Evolutionary conservation across 257 asterid species (phyloP).

Genomic region (Lithospermum erythrorhizon): DNA sequence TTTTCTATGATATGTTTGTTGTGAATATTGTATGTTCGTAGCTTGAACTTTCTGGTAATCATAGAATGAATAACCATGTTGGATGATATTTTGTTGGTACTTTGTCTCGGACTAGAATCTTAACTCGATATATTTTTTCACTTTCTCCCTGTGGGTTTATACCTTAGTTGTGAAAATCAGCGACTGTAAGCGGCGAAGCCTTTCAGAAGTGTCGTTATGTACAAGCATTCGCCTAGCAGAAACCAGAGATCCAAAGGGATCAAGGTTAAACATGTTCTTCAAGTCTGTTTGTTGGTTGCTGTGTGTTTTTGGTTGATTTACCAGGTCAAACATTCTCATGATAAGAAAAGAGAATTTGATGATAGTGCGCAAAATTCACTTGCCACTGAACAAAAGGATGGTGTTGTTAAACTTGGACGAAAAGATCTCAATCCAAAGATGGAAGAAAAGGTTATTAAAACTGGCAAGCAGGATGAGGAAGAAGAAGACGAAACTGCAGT

Average conservation of each 20-base stretch:
- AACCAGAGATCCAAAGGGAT: conserved; percentile 67
- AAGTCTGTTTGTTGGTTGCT: conserved; percentile 65
- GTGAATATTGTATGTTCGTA: too few species aligned
- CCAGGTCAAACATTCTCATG: conserved; percentile 82
- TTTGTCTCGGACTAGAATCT: too few species aligned
- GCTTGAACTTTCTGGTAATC: too few species aligned
- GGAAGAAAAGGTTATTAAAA: conserved; percentile 23
- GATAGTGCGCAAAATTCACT: conserved; percentile 39
- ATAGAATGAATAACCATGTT: too few species aligned
- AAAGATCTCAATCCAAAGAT: conserved; percentile 37
- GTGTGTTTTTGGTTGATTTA: conserved; percentile 87
- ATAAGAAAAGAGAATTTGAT: conserved; percentile 62
- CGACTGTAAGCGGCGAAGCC: conserved; percentile 8
- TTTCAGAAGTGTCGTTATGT: conserved; percentile 35
- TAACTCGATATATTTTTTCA: neutral
- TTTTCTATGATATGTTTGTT: too few species aligned
- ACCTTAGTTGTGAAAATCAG: neutral
- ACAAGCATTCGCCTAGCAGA: conserved; percentile 65
- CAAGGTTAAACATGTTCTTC: conserved; percentile 50
- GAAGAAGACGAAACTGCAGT: conserved; percentile 36
- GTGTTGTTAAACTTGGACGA: conserved; percentile 47
- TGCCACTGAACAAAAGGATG: conserved; percentile 17
- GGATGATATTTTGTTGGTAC: too few species aligned
- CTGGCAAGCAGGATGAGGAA: conserved; percentile 24
- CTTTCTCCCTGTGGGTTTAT: conserved; percentile 12